Percentiles rank a stretch among this genome's conserved stretches.
Conservation (phyloP, 1,284 basidiomycete species). For the Ceratobasidium sp. region DNA sequence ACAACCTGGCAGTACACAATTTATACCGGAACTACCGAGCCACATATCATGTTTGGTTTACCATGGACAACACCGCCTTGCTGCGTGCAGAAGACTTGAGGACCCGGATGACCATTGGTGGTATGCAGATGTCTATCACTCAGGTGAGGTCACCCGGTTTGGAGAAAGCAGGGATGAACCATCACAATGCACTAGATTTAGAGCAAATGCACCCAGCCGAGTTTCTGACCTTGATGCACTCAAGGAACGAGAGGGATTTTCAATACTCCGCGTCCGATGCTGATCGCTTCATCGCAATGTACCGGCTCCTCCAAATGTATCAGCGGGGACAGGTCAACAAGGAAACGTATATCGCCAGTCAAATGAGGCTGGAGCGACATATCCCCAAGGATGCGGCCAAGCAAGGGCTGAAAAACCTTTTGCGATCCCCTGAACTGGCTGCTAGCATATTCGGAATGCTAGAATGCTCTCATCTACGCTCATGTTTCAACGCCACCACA, state of each 20-base stretch:
- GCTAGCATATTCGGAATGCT: not conserved
- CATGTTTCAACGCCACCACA: not conserved
- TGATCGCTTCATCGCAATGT: not conserved
- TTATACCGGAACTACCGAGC: not conserved
- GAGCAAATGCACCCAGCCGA: not conserved
- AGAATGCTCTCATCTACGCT: not conserved
- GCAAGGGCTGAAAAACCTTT: not conserved
- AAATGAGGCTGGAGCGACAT: not conserved
- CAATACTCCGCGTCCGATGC: not conserved
- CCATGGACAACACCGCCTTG: conserved; percentile 10
- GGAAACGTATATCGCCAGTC: not conserved
- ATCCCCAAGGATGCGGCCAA: not conserved
- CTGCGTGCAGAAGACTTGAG: not conserved
- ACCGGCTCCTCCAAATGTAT: not conserved
- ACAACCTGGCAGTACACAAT: not conserved
- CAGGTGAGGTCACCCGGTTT: not conserved
- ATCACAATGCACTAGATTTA: not conserved
- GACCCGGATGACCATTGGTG: conserved; percentile 6
- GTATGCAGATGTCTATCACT: not conserved
- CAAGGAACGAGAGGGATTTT: not conserved
- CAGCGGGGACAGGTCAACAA: not conserved
- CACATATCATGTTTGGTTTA: not conserved
- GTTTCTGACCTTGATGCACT: not conserved
- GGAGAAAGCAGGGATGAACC: too few relatives aligned
- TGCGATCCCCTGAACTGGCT: not conserved